Percentiles rank a stretch among this genome's conserved stretches.
These are phyloP conservation scores for Echria macrotheca DNA, from an alignment of 495 filamentous ascomycete species.

Conservation along the genomic window DNA sequence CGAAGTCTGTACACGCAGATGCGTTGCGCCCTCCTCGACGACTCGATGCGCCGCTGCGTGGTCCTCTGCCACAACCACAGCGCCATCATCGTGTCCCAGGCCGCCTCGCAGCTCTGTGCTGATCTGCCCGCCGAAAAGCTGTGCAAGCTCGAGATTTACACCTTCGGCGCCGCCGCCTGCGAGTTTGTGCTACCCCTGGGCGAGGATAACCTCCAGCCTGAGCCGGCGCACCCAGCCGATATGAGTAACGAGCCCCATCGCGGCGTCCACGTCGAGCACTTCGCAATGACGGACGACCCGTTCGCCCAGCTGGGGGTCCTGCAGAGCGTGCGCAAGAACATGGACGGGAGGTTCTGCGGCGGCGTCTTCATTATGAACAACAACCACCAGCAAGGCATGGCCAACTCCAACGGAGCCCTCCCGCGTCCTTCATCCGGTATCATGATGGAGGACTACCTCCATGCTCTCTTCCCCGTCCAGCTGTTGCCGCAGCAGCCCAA, in stretches of 20 bases:
- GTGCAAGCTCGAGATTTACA: slow-evolving; percentile 39
- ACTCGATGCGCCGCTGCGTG: slow-evolving; percentile 30
- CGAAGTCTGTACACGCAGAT: slow-evolving; percentile 29
- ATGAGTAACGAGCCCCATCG: slow-evolving; percentile 3
- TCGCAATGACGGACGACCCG: slow-evolving; percentile 31
- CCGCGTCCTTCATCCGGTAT: slow-evolving; percentile 8
- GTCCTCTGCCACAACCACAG: slow-evolving; percentile 34
- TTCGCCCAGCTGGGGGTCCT: slow-evolving; percentile 34
- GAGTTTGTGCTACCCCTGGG: slow-evolving; percentile 35
- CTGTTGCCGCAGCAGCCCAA: slow-evolving; percentile 6
- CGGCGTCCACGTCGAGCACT: slow-evolving; percentile 32
- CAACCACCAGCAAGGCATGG: background rate
- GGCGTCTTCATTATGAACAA: slow-evolving; percentile 31
- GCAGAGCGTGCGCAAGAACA: slow-evolving; percentile 26
- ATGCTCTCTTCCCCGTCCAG: slow-evolving; percentile 25
- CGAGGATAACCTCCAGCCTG: slow-evolving; percentile 11
- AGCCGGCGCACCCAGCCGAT: slow-evolving; percentile 7
- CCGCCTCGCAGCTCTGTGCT: slow-evolving; percentile 31
- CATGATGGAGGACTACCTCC: slow-evolving; percentile 27
- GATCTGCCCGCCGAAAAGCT: slow-evolving; percentile 33
- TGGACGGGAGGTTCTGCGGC: slow-evolving; percentile 32
- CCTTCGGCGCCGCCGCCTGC: slow-evolving; percentile 35
- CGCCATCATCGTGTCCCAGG: slow-evolving; percentile 27
- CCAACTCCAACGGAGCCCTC: background rate
- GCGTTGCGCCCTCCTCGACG: slow-evolving; percentile 29